These are phyloP conservation scores for Paragyromitra xinjiangensis DNA, from an alignment of 495 filamentous ascomycete species.

Conservation along the genomic window DNA sequence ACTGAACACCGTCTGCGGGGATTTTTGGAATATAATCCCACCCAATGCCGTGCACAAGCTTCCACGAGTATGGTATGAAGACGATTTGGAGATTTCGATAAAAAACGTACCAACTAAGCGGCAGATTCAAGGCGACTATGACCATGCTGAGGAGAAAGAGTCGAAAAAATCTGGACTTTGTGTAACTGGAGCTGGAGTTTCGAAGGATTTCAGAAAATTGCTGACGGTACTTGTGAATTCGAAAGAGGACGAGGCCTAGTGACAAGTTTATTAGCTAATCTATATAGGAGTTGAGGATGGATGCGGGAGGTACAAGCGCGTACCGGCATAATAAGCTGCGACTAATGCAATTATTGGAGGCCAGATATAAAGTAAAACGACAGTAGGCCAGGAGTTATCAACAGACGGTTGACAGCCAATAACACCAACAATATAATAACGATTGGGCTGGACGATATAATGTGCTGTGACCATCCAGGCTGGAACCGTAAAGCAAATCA, in stretches of 20 bases:
- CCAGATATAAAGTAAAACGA: conserved; percentile 74
- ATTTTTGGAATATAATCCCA: conserved; percentile 72
- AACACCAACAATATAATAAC: conserved; percentile 78
- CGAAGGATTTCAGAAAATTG: conserved; percentile 69
- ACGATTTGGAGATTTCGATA: conserved; percentile 64
- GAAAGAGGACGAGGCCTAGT: conserved; percentile 71
- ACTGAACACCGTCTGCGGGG: conserved; percentile 66
- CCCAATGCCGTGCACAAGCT: conserved; percentile 64
- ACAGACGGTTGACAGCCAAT: conserved; percentile 74
- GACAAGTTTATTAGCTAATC: not conserved
- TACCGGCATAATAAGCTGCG: conserved; percentile 77
- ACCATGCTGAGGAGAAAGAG: conserved; percentile 77
- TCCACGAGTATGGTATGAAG: conserved; percentile 66
- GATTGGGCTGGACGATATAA: conserved; percentile 71
- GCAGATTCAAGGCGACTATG: conserved; percentile 73
- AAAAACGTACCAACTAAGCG: conserved; percentile 70
- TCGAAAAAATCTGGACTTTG: conserved; percentile 76
- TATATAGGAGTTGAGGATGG: not conserved
- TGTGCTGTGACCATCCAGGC: conserved; percentile 71
- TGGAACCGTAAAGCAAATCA: conserved; percentile 76
- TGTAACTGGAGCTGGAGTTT: conserved; percentile 66
- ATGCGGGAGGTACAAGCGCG: conserved; percentile 56
- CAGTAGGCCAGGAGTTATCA: conserved; percentile 74
- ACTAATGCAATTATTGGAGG: conserved; percentile 71
- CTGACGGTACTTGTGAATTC: conserved; percentile 72